phyloP scores from a whole-genome alignment of 1,284 basidiomycete genomes.

The Trametes sp. region DNA sequence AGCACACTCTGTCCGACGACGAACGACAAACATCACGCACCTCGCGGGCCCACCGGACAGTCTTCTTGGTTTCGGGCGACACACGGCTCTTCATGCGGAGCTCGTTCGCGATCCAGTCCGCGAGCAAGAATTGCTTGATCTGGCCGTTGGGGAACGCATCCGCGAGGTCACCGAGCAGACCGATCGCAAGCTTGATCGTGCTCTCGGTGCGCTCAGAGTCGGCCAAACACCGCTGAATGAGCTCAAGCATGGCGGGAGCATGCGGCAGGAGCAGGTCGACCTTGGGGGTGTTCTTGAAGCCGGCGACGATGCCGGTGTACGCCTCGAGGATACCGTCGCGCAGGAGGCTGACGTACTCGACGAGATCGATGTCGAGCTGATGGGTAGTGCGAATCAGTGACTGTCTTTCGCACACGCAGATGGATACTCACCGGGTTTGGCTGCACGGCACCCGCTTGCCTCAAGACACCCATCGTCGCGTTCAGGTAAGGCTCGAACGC shows the following conservation, averaged over 20 bases:
- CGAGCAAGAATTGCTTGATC: conserved; percentile 81
- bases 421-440: conserved; percentile 77
- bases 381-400: conserved; percentile 6
- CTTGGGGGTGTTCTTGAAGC: conserved; percentile 86
- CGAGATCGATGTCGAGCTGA: conserved; percentile 86
- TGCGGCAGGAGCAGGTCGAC: conserved; percentile 76
- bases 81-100: conserved; percentile 77
- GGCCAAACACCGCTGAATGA: conserved; percentile 81
- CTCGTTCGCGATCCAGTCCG: conserved; percentile 84
- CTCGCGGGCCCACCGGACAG: conserved; percentile 84
- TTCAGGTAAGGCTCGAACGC: conserved; percentile 91
- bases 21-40: conserved; percentile 49
- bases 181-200: conserved; percentile 62
- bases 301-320: conserved; percentile 94
- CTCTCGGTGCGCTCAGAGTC: conserved; percentile 89
- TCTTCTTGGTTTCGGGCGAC: conserved; percentile 77
- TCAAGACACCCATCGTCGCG: conserved; percentile 90
- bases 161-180: conserved; percentile 89
- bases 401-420: conserved; percentile 15
- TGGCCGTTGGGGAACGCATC: conserved; percentile 84
- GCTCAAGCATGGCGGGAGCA: conserved; percentile 79
- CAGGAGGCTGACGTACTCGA: conserved; percentile 92
- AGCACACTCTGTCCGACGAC: background rate
- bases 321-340: conserved; percentile 97
- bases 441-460: conserved; percentile 88